phyloP scores from a whole-genome alignment of 495 filamentous ascomycete species.

The Lepidopterella palustris region DNA sequence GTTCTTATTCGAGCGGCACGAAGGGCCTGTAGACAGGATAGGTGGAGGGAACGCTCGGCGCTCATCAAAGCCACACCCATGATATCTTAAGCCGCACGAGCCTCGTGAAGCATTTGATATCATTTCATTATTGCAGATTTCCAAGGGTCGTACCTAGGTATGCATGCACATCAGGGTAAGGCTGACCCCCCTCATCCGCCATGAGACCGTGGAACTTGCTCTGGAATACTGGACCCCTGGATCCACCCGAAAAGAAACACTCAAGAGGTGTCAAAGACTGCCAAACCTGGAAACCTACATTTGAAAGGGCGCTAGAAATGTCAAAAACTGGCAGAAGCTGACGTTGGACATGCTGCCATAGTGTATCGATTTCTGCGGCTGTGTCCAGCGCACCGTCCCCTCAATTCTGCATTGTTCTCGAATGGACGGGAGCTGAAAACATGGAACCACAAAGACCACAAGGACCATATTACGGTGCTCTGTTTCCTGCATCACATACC shows the following conservation, averaged over 20 bases:
- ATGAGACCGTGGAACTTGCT: background rate
- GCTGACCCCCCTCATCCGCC: background rate
- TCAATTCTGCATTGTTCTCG: too few species aligned
- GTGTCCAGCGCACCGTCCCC: background rate
- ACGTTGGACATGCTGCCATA: background rate
- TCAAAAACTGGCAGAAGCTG: background rate
- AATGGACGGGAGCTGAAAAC: background rate
- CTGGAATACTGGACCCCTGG: background rate
- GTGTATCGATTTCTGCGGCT: slow-evolving; percentile 1
- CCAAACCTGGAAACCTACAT: background rate
- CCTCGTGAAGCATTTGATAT: background rate
- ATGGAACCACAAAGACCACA: background rate
- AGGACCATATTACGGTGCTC: background rate
- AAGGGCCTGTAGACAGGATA: background rate
- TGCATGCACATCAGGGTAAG: background rate
- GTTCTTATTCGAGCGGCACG: slow-evolving; percentile 19
- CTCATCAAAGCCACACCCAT: background rate
- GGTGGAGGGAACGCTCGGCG: background rate
- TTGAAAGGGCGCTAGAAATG: background rate
- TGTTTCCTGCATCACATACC: background rate
- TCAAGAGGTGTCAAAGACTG: background rate
- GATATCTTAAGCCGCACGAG: background rate
- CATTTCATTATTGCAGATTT: background rate
- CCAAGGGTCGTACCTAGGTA: background rate
- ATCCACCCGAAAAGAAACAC: background rate